A percentile compares a stretch with the other conserved stretches of the same genome.
Evolutionary conservation across 2,329 filamentous ascomycete genomes (phyloP).

Genomic region (Didymella sp.): DNA sequence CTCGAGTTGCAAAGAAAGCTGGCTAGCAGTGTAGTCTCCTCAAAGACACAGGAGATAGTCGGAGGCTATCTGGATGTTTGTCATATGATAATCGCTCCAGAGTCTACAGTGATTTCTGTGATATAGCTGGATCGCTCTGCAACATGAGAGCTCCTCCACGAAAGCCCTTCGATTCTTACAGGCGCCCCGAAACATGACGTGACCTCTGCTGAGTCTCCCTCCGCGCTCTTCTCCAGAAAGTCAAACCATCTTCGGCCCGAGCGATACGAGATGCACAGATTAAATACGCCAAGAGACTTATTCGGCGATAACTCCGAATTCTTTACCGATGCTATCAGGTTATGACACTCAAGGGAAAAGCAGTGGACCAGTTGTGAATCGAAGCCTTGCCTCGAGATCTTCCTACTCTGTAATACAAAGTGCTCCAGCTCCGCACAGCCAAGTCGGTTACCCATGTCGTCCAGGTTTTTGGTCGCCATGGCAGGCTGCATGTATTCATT

Average conservation of each 20-base stretch:
- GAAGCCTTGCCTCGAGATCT: not conserved
- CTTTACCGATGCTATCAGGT: not conserved
- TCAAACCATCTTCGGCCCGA: not conserved
- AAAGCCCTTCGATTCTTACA: not conserved
- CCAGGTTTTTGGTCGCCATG: not conserved
- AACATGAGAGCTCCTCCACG: not conserved
- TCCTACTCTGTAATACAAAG: not conserved
- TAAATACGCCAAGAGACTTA: not conserved
- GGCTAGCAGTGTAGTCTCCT: too few species aligned
- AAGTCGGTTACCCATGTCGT: not conserved
- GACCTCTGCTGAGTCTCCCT: not conserved
- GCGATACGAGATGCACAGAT: not conserved
- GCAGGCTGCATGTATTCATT: not conserved
- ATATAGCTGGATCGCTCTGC: not conserved
- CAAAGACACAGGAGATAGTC: too few species aligned
- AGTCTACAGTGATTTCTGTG: not conserved
- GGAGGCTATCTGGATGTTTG: too few species aligned
- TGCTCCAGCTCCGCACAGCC: constrained; percentile 1
- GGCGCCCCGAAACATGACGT: not conserved
- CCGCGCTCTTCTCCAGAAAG: not conserved
- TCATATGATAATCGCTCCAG: too few species aligned
- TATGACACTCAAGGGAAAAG: not conserved
- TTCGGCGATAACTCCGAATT: not conserved
- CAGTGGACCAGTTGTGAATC: not conserved
- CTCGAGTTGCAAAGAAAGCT: too few species aligned